phyloP scores from a whole-genome alignment of 2,329 filamentous ascomycete species.

The Calonectria henricotiae region DNA sequence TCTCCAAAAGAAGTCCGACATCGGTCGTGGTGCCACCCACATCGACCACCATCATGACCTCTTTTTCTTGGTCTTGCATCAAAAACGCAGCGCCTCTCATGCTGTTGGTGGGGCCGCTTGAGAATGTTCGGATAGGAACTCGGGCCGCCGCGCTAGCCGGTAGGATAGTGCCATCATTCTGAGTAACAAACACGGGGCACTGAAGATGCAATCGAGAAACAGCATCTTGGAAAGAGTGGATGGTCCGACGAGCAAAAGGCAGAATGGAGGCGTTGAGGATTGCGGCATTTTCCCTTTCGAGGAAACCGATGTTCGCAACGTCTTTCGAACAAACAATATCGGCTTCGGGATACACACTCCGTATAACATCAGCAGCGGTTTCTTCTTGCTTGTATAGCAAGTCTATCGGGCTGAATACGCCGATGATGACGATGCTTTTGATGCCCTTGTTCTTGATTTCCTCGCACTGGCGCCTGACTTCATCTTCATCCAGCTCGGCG shows the following conservation, averaged over 20 bases:
- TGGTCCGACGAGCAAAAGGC: conserved; percentile 70
- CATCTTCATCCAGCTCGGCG: conserved; percentile 46
- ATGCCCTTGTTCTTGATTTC: conserved; percentile 22
- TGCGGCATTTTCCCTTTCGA: conserved; percentile 76
- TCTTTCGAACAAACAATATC: conserved; percentile 25
- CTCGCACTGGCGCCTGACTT: conserved; percentile 9
- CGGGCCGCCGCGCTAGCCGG: conserved; percentile 67
- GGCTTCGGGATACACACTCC: conserved; percentile 5
- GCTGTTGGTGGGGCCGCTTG: conserved; percentile 74
- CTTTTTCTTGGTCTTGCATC: conserved; percentile 51
- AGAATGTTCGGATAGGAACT: conserved; percentile 74
- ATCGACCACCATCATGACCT: conserved; percentile 71
- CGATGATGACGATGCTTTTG: conserved; percentile 21
- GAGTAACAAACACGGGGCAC: conserved; percentile 73
- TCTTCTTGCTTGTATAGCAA: conserved; percentile 12
- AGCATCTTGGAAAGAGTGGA: conserved; percentile 68
- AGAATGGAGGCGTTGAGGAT: conserved; percentile 76
- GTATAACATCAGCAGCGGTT: background rate
- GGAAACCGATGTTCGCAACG: conserved; percentile 63
- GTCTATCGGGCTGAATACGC: conserved; percentile 26
- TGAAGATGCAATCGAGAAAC: conserved; percentile 64
- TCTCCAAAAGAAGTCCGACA: conserved; percentile 69
- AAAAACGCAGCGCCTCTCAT: conserved; percentile 68
- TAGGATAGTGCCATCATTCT: conserved; percentile 75
- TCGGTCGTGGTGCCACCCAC: conserved; percentile 78